Base-by-base conservation (phyloP, 2,329 filamentous ascomycete species). In the Aspergillus viridinutans region DNA sequence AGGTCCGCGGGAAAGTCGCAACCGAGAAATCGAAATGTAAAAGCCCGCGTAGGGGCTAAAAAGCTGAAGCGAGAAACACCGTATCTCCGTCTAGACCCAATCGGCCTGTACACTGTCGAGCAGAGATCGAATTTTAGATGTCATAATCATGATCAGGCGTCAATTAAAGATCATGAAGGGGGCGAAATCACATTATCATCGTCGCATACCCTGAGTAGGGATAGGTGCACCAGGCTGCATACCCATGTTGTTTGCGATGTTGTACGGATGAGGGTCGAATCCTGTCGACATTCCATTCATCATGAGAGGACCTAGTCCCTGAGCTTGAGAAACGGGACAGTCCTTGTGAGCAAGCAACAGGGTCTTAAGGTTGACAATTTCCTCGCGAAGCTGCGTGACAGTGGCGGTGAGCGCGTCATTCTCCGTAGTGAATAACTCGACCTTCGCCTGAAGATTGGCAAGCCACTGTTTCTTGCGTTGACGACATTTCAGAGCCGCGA, bases 381-480 rank as follows among this genome's bases (percentile, higher is more conserved):
- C 94, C 70, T 97, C 93, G 28, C 92, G 84, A 5, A 97, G 79
- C 64, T 90, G 86, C 1, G 88, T 88, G 57, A 97, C 92, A 61
- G 94, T 93, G 3, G 87, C 82, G 20, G 88, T 90, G 35, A 99
- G 81, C 1, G 86, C 86, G 69, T 99, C 94, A 62, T 97, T 97
- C 75, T 99, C 94, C 0, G 83, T 88, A 61, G 89, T 92, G 70
- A 92, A 97, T 64, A 96, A 82, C 73, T 99, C 94, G 17, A 97
- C 93, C 75, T 97, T 97, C 55, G 85, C 85, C 74, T 99, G 94
- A 1, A 99, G 82, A 65, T 96, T 97, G 32, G 90, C 90, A 57
- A 97, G 84, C 94, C 94, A 99, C 72, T 97, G 94, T 82, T 99
- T 99, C 82, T 99, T 99, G 21, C 94, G 86, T 74, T 99, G 94